A percentile compares a stretch with the other conserved stretches of the same genome.
Evolutionary conservation across 2,329 filamentous ascomycete species (phyloP).

Genomic region (Fusarium acutatum): DNA sequence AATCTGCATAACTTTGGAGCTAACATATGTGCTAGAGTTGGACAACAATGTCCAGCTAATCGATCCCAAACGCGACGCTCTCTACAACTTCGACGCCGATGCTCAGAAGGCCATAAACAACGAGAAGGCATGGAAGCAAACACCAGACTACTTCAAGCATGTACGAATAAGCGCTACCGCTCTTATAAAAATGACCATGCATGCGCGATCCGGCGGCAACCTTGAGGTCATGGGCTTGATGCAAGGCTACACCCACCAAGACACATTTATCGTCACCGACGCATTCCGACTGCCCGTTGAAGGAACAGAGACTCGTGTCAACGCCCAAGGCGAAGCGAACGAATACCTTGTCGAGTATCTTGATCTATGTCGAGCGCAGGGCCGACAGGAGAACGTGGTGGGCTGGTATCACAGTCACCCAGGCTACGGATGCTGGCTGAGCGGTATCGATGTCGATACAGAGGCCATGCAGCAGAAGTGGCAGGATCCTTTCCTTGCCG

Average conservation of each 20-base stretch:
- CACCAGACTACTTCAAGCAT: conserved; percentile 89
- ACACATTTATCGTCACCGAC: conserved; percentile 91
- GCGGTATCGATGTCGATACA: conserved; percentile 92
- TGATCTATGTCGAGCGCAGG: conserved; percentile 77
- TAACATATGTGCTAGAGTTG: conserved; percentile 68
- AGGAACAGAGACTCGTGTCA: conserved; percentile 97
- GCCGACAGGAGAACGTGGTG: conserved; percentile 85
- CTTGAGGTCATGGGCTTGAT: conserved; percentile 98
- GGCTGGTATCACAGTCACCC: conserved; percentile 99
- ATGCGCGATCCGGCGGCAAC: conserved; percentile 90
- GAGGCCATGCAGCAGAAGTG: conserved; percentile 86
- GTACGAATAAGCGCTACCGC: conserved; percentile 94
- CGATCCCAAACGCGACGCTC: conserved; percentile 86
- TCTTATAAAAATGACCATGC: conserved; percentile 99
- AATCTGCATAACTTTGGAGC: not conserved
- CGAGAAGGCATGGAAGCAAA: conserved; percentile 76
- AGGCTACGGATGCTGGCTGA: conserved; percentile 97
- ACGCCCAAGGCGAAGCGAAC: conserved; percentile 94
- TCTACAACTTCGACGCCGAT: conserved; percentile 81
- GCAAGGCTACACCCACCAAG: conserved; percentile 89
- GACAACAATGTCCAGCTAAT: conserved; percentile 87
- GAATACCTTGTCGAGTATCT: conserved; percentile 96
- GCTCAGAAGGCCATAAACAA: conserved; percentile 73
- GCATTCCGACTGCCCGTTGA: conserved; percentile 94
- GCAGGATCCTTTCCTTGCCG: conserved; percentile 90